Evolutionary conservation across 169 alveolate species (phyloP).

Genomic region (Prorocentrum cordatum): DNA sequence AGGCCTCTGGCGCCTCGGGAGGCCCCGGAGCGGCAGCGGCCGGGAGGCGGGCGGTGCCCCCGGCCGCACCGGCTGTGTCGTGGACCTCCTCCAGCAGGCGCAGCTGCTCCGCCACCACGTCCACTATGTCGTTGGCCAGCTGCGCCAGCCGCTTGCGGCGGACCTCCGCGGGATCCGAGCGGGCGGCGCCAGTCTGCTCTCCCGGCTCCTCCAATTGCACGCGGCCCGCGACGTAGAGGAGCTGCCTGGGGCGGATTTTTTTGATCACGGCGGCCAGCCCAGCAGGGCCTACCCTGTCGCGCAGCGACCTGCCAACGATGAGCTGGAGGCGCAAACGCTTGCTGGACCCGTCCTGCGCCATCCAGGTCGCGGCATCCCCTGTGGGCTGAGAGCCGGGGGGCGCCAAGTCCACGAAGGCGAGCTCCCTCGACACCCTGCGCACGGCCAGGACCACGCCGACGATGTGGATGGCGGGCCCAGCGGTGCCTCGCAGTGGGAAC

Average conservation of each 20-base stretch:
- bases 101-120: constrained; percentile 44
- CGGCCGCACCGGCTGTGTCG: no score
- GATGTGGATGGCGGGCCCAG: constrained; percentile 11
- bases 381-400: constrained; percentile 1
- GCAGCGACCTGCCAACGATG: constrained; percentile 23
- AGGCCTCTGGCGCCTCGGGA: not conserved
- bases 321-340: constrained; percentile 21
- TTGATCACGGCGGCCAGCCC: constrained; percentile 14
- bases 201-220: constrained; percentile 48
- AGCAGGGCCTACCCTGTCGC: constrained; percentile 7
- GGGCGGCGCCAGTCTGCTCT: not conserved
- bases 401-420: constrained; percentile 12
- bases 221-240: constrained; percentile 39
- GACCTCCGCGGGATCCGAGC: not conserved
- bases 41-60: no score
- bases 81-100: no score
- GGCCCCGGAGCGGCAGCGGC: no score
- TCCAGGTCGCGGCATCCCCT: not conserved
- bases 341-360: constrained; percentile 12
- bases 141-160: constrained; percentile 13
- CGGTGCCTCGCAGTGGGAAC: constrained; percentile 6
- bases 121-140: constrained; percentile 35
- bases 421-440: constrained; percentile 17
- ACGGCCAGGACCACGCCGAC: constrained; percentile 22
- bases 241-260: constrained; percentile 17